Percentiles rank a stretch among this genome's conserved stretches.
Evolutionary conservation across 352 stramenopile genomes (phyloP).

Genomic region (Aphanomyces astaci): DNA sequence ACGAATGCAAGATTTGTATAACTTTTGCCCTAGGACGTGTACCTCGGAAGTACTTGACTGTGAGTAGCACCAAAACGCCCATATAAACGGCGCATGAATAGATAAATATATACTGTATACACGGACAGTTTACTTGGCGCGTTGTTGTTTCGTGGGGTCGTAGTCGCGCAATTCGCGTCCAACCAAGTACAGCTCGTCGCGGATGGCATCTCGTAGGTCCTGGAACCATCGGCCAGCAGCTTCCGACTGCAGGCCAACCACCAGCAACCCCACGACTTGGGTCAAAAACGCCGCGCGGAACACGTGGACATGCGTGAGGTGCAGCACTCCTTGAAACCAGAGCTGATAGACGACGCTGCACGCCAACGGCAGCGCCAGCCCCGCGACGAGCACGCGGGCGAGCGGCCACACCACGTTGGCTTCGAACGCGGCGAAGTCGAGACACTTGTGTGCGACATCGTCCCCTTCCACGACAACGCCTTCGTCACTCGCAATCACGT

Average conservation of each 20-base stretch:
- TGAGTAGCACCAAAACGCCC: no score
- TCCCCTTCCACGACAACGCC: constrained; percentile 30
- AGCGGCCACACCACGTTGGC: constrained; percentile 52
- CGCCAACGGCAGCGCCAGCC: constrained; percentile 45
- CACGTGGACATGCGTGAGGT: constrained; percentile 48
- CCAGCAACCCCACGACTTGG: constrained; percentile 31
- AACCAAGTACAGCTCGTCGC: constrained; percentile 83
- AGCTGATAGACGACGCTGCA: constrained; percentile 34
- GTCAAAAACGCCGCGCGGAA: constrained; percentile 18
- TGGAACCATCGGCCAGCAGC: constrained; percentile 46
- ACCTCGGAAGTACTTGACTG: no score
- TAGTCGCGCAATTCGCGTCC: constrained; percentile 72
- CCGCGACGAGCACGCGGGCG: constrained; percentile 38
- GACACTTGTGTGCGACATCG: constrained; percentile 56
- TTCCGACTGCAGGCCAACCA: constrained; percentile 39
- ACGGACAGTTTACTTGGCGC: no score
- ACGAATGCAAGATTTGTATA: no score
- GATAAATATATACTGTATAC: no score
- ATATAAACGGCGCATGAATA: no score
- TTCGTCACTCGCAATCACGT: constrained; percentile 22
- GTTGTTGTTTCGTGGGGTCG: not conserved
- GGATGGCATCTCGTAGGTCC: constrained; percentile 74
- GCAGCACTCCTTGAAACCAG: constrained; percentile 33
- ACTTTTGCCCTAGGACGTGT: no score
- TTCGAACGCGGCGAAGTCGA: constrained; percentile 61